These are phyloP conservation scores for Alternaria sp. DNA, from an alignment of 2,329 filamentous ascomycete species.

Conservation along the genomic window DNA sequence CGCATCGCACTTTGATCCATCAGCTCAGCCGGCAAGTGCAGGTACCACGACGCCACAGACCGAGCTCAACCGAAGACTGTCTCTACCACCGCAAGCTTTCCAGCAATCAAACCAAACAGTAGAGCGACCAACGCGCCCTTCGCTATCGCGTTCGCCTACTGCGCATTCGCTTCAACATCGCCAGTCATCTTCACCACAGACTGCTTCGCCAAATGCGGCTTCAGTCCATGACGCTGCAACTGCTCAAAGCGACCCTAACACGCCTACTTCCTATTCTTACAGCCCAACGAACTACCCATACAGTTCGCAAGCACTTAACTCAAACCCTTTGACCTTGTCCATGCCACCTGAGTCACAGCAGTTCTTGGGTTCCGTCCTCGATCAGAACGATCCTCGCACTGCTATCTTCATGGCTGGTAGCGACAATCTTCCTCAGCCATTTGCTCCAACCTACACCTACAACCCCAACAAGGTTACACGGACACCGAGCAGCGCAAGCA, in stretches of 20 bases:
- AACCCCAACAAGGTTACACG: slow-evolving; percentile 53
- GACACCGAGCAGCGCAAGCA: slow-evolving; percentile 8
- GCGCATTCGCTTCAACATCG: slow-evolving; percentile 28
- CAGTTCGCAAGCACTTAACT: slow-evolving; percentile 40
- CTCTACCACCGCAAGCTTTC: slow-evolving; percentile 50
- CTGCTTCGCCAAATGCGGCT: slow-evolving; percentile 26
- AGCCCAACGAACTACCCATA: slow-evolving; percentile 36
- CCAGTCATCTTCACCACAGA: slow-evolving; percentile 34
- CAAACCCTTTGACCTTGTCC: slow-evolving; percentile 58
- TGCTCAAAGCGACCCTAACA: slow-evolving; percentile 28
- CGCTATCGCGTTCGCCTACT: slow-evolving; percentile 33
- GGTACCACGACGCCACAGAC: slow-evolving; percentile 29
- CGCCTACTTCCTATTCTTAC: slow-evolving; percentile 31
- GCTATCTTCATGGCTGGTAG: slow-evolving; percentile 58
- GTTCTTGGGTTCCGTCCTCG: slow-evolving; percentile 58
- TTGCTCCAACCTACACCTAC: slow-evolving; percentile 55
- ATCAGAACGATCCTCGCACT: slow-evolving; percentile 56
- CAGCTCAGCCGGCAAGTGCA: slow-evolving; percentile 27
- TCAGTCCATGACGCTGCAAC: slow-evolving; percentile 36
- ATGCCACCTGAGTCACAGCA: slow-evolving; percentile 64
- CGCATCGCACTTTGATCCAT: slow-evolving; percentile 38
- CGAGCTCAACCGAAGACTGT: slow-evolving; percentile 53
- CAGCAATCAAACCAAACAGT: slow-evolving; percentile 28
- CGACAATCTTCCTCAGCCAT: slow-evolving; percentile 51
- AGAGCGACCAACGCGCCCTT: slow-evolving; percentile 24